Base-by-base conservation (phyloP, 306 rosid species). In the Casuarina cunninghamiana region DNA sequence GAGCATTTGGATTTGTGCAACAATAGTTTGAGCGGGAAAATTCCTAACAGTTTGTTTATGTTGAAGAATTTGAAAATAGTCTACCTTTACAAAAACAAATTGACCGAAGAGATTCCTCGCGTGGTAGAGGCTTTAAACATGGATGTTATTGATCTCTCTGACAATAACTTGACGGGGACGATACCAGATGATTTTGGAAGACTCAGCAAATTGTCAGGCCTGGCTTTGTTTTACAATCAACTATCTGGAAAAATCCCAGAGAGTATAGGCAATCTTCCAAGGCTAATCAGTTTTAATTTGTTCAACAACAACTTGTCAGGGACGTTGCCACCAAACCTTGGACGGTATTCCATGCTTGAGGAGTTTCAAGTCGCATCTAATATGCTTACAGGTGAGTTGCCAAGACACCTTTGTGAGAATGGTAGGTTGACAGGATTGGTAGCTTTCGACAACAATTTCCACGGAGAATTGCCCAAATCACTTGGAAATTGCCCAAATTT, bases 221-320 rank as follows among this genome's bases (percentile, higher is more conserved):
- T 93, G 82, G 42, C 53, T 82, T 80, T 90, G 82, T 78, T 60
- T 61, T 0, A 48, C 19, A 93, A 89, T 81, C 75, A 76, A 2
- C 76, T 93, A 50, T 75, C 86, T 38, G 94, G 96, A n/a, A 84
- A 74, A 78, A 78, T 93, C 35, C 96, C 96, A 26, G 74, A 80
- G 6, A 74, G 79, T 67, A 74, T 93, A n/a, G 93, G 88, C 43
- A 80, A 39, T 32, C 86, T 93, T 42, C 96, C 90, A 19, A 69
- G 81, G 6, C 75, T 93, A 41, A 0, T 69, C 5, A 65, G 72
- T 37, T 76, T 93, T 58, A 78, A 38, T 16, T 41, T 91, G 65
- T 88, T 82, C 53, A 4, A 5, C 19, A 91, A 91, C 78, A 89
- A 83, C 2, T 74, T 93, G 10, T 84, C 94, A 39, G 96, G 94